Conservation (phyloP, 2,329 filamentous ascomycete genomes). For the Aspergillus sp. region DNA sequence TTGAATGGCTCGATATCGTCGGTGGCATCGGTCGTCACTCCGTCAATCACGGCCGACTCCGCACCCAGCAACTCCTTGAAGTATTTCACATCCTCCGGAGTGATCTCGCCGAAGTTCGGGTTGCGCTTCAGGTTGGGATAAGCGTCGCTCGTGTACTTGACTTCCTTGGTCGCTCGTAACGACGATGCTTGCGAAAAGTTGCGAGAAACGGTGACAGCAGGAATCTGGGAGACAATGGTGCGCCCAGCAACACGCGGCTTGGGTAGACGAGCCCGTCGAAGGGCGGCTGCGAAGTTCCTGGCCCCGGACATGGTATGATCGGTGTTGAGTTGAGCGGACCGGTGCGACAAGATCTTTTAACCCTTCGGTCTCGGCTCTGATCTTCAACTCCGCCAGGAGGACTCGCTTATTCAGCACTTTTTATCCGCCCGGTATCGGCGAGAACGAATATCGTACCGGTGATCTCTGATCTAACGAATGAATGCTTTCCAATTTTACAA, state of each 20-base stretch:
- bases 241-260: slow-evolving; percentile 31
- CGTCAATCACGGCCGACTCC: slow-evolving; percentile 81
- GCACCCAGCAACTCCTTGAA: slow-evolving; percentile 82
- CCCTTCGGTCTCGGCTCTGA: slow-evolving; percentile 4
- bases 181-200: slow-evolving; percentile 37
- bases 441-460: not conserved
- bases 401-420: slow-evolving; percentile 7
- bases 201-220: slow-evolving; percentile 27
- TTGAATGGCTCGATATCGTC: slow-evolving; percentile 93
- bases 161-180: slow-evolving; percentile 36
- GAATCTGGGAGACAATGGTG: slow-evolving; percentile 27
- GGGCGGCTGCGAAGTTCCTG: slow-evolving; percentile 35
- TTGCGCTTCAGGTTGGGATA: slow-evolving; percentile 81
- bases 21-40: slow-evolving; percentile 71
- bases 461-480: not conserved
- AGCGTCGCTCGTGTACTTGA: slow-evolving; percentile 82
- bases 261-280: slow-evolving; percentile 40
- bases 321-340: slow-evolving; percentile 6
- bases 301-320: slow-evolving; percentile 35
- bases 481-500: not conserved
- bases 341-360: slow-evolving; percentile 6
- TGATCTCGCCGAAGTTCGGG: slow-evolving; percentile 70
- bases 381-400: slow-evolving; percentile 1
- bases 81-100: slow-evolving; percentile 75
- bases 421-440: slow-evolving; percentile 3